A percentile compares a stretch with the other conserved stretches of the same genome.
Conservation (phyloP, 1,139 yeast species). For the Blastobotrys petasosporus region DNA sequence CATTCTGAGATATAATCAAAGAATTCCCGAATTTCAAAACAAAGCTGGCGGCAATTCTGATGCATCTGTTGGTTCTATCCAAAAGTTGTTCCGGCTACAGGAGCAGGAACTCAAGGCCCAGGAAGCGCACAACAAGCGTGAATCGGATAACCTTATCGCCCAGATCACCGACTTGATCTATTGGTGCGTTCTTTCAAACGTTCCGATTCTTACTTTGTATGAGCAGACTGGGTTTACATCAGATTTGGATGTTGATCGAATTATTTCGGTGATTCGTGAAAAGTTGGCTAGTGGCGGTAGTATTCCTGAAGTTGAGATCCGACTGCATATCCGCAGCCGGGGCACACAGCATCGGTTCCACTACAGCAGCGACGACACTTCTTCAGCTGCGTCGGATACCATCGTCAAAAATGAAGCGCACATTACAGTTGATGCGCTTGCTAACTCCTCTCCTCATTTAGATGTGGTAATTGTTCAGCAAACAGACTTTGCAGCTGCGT, state of each 20-base stretch:
- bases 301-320: background rate
- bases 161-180: constrained; percentile 22
- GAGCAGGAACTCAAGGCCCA: too few species aligned
- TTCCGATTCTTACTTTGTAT: constrained; percentile 21
- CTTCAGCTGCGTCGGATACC: background rate
- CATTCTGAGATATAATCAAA: constrained; percentile 16
- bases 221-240: constrained; percentile 17
- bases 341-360: background rate
- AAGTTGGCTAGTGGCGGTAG: constrained; percentile 1
- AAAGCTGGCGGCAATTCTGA: background rate
- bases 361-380: background rate
- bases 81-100: too few species aligned
- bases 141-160: constrained; percentile 17
- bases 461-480: constrained; percentile 13
- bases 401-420: background rate
- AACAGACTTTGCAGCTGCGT: constrained; percentile 4
- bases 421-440: too few species aligned
- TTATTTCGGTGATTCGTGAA: background rate
- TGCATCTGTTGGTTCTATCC: too few species aligned
- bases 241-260: constrained; percentile 1
- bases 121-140: constrained; percentile 12
- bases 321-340: background rate
- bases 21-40: constrained; percentile 16
- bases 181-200: constrained; percentile 16
- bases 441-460: constrained; percentile 3